Evolutionary conservation across 306 rosid genomes (phyloP).

Genomic region (Vachellia collinsii): DNA sequence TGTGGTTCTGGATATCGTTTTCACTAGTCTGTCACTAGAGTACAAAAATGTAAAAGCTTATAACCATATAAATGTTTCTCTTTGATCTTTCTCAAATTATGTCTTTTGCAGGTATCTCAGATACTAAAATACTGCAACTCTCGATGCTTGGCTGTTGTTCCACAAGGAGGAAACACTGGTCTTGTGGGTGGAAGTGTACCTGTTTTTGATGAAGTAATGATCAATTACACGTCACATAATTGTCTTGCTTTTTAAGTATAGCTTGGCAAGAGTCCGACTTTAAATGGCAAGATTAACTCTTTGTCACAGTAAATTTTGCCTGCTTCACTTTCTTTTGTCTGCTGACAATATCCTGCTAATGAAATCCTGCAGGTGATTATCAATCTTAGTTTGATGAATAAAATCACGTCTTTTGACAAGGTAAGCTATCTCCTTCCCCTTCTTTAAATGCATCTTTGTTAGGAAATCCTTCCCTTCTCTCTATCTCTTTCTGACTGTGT

Average conservation of each 20-base stretch:
- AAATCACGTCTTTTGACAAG: constrained; percentile 81
- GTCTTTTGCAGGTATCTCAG: constrained; percentile 65
- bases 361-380: constrained; percentile 80
- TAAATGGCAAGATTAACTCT: not conserved
- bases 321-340: constrained; percentile 6
- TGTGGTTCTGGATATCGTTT: not conserved
- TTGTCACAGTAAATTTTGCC: constrained; percentile 4
- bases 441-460: constrained; percentile 35
- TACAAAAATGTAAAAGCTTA: not conserved
- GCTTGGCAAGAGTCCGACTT: constrained; percentile 18
- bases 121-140: constrained; percentile 86
- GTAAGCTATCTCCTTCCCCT: constrained; percentile 46
- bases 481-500: constrained; percentile 10
- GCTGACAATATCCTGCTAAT: constrained; percentile 35
- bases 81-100: constrained; percentile 8
- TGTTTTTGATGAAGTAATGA: constrained; percentile 91
- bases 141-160: constrained; percentile 88
- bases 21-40: not conserved
- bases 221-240: constrained; percentile 16
- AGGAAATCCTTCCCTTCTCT: constrained; percentile 17
- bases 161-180: constrained; percentile 99
- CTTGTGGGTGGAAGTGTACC: constrained; percentile 99
- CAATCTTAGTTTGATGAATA: constrained; percentile 77
- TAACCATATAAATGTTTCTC: not conserved
- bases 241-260: constrained; percentile 16